These are phyloP conservation scores for Cystofilobasidium ferigula DNA, from an alignment of 768 basidiomycete genomes.

Conservation along the genomic window DNA sequence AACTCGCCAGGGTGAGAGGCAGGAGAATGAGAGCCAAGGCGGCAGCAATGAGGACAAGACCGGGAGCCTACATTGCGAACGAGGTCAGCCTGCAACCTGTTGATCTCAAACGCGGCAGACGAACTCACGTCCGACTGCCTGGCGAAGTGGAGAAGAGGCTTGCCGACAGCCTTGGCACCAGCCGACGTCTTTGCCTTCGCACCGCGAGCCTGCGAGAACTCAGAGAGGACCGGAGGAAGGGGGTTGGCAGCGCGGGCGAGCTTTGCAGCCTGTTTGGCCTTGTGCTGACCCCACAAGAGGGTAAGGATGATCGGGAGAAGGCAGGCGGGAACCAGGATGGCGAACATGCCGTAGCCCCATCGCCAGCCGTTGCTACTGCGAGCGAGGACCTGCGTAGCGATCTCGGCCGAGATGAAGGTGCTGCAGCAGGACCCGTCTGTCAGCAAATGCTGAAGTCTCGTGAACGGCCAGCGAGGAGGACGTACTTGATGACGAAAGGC, in stretches of 20 bases:
- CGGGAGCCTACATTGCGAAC: slow-evolving; percentile 11
- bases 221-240: background rate
- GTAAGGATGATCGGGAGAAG: slow-evolving; percentile 36
- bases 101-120: too few species aligned
- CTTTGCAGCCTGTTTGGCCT: slow-evolving; percentile 30
- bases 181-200: background rate
- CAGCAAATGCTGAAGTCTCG: slow-evolving; percentile 32
- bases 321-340: slow-evolving; percentile 37
- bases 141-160: background rate
- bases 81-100: too few species aligned
- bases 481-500: slow-evolving; percentile 26
- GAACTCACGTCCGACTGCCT: slow-evolving; percentile 21
- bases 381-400: slow-evolving; percentile 33
- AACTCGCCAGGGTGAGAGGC: slow-evolving; percentile 36
- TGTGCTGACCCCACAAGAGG: slow-evolving; percentile 38
- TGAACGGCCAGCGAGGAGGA: slow-evolving; percentile 26
- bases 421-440: slow-evolving; percentile 29
- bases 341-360: slow-evolving; percentile 40
- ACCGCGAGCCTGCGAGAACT: too few species aligned
- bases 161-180: background rate
- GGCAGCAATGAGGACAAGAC: slow-evolving; percentile 36
- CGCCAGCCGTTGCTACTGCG: slow-evolving; percentile 30
- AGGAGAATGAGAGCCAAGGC: slow-evolving; percentile 37
- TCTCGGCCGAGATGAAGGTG: slow-evolving; percentile 40
- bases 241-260: slow-evolving; percentile 14